Percentiles rank a stretch among this genome's conserved stretches.
phyloP scores from a whole-genome alignment of 306 rosid genomes.

The Argentina anserina region DNA sequence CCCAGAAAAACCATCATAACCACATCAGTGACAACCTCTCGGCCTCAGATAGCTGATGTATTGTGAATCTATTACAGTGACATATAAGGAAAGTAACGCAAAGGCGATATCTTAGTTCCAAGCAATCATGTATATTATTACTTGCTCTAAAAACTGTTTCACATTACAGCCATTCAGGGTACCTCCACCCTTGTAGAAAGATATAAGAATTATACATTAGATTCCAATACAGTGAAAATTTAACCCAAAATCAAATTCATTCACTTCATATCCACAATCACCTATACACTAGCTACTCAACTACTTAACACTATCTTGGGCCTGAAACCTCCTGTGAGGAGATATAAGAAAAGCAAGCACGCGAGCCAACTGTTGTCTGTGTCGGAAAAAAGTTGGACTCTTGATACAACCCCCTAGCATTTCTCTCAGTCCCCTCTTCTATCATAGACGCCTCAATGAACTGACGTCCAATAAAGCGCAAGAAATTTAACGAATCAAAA shows the following conservation, averaged over 20 bases:
- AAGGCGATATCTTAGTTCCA: neutral
- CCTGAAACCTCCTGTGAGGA: slow-evolving; percentile 86
- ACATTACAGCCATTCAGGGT: slow-evolving; percentile 1
- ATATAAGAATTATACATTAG: slow-evolving; percentile 11
- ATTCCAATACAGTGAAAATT: slow-evolving; percentile 1
- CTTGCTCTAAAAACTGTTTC: slow-evolving; percentile 6
- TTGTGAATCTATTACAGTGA: neutral
- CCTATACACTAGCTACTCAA: slow-evolving; percentile 10
- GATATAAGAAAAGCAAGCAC: slow-evolving; percentile 41
- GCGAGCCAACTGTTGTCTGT: slow-evolving; percentile 32
- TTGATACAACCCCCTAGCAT: slow-evolving; percentile 22
- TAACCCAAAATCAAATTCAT: slow-evolving; percentile 14
- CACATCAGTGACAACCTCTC: neutral
- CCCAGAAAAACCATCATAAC: neutral
- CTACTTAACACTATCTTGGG: slow-evolving; percentile 57
- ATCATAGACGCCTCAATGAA: slow-evolving; percentile 70
- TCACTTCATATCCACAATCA: slow-evolving; percentile 16
- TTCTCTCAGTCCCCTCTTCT: slow-evolving; percentile 40
- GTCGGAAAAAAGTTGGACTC: slow-evolving; percentile 32
- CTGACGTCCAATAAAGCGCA: slow-evolving; percentile 78
- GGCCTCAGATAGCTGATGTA: neutral
- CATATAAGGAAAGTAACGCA: neutral
- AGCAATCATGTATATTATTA: neutral
- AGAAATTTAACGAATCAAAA: slow-evolving; percentile 65
- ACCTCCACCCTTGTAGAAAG: slow-evolving; percentile 8